Evolutionary conservation across 371 early-diverging fungal species (phyloP).

Genomic region (Syncephalis plumigaleata): DNA sequence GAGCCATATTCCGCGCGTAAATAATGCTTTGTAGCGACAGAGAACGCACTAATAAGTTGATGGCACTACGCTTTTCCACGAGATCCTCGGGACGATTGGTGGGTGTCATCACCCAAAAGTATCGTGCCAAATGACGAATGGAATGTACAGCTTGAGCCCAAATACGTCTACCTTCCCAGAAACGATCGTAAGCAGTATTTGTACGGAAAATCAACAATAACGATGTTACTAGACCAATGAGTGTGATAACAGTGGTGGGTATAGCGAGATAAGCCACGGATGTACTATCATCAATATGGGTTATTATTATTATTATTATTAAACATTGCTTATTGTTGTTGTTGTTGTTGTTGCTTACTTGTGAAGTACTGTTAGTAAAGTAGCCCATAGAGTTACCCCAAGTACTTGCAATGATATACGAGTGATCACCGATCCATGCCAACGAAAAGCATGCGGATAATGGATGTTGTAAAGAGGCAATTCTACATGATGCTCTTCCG

Average conservation of each 20-base stretch:
- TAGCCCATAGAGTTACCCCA: too few species aligned
- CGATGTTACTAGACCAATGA: constrained; percentile 36
- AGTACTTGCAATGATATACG: too few species aligned
- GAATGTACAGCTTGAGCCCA: constrained; percentile 38
- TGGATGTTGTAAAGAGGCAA: too few species aligned
- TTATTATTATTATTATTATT: neutral
- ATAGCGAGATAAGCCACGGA: too few species aligned
- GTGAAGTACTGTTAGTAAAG: too few species aligned
- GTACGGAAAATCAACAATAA: constrained; percentile 56
- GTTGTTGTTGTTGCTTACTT: neutral
- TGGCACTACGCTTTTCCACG: constrained; percentile 32
- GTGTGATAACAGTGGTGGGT: constrained; percentile 17
- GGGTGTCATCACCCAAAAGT: constrained; percentile 22
- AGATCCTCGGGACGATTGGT: constrained; percentile 18
- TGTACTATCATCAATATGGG: neutral
- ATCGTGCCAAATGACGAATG: constrained; percentile 25
- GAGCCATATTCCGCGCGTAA: constrained; percentile 36
- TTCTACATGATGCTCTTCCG: too few species aligned
- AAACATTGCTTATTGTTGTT: neutral
- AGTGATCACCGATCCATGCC: too few species aligned
- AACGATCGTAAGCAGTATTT: constrained; percentile 40
- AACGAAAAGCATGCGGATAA: too few species aligned
- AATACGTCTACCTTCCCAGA: constrained; percentile 56
- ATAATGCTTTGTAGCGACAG: constrained; percentile 50
- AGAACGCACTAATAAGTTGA: constrained; percentile 51